Conservation (phyloP, 2,329 filamentous ascomycete species). For the Fusarium proliferatum region DNA sequence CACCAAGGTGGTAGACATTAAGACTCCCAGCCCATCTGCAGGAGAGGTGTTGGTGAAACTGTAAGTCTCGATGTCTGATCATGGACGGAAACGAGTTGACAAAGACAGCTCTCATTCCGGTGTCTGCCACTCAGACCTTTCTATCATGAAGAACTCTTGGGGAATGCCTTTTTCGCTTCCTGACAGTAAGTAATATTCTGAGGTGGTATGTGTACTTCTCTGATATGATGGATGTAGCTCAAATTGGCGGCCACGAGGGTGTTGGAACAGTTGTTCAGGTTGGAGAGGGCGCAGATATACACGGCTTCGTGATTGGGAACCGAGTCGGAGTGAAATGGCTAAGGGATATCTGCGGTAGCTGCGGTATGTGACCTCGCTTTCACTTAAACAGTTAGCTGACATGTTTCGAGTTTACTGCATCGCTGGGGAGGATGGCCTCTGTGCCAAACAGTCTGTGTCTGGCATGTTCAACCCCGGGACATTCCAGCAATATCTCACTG, state of each 20-base stretch:
- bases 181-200: background rate
- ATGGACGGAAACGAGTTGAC: fast-evolving
- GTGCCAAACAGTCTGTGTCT: background rate
- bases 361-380: background rate
- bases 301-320: background rate
- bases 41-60: background rate
- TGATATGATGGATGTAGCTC: background rate
- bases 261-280: background rate
- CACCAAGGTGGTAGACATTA: background rate
- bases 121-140: background rate
- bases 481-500: background rate
- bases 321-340: background rate
- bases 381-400: fast-evolving
- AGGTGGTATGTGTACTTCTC: fast-evolving
- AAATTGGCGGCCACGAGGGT: background rate
- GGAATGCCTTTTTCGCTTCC: background rate
- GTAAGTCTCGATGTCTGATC: background rate
- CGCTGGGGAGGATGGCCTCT: background rate
- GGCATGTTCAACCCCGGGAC: background rate
- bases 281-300: background rate
- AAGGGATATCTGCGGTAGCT: background rate
- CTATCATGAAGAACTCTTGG: background rate
- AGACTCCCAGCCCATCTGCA: background rate
- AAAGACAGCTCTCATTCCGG: background rate
- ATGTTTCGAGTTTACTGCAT: background rate